Conservation (phyloP, 1,139 yeast genomes). For the Kodamaea alishanica region DNA sequence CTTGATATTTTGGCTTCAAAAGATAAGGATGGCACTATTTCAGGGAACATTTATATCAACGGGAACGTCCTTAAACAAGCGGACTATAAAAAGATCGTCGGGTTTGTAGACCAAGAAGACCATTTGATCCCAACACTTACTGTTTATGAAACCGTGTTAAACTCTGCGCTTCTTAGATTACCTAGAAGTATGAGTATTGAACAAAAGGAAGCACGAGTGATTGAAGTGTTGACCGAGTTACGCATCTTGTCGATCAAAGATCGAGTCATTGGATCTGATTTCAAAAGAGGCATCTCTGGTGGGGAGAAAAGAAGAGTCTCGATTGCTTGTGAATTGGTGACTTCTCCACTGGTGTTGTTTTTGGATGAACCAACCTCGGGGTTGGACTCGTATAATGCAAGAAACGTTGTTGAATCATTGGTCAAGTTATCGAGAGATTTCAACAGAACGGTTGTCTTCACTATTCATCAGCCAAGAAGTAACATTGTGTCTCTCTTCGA, state of each 20-base stretch:
- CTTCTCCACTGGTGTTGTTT: slow-evolving; percentile 76
- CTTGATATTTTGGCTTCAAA: slow-evolving; percentile 88
- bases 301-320: slow-evolving; percentile 89
- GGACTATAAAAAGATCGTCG: slow-evolving; percentile 66
- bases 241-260: slow-evolving; percentile 82
- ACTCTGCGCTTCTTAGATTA: slow-evolving; percentile 82
- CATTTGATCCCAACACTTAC: slow-evolving; percentile 87
- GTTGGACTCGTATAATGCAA: slow-evolving; percentile 88
- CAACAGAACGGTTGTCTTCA: slow-evolving; percentile 82
- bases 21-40: slow-evolving; percentile 66
- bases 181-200: slow-evolving; percentile 73
- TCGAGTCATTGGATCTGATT: slow-evolving; percentile 82
- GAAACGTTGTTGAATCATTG: slow-evolving; percentile 81
- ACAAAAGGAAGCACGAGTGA: slow-evolving; percentile 74
- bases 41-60: slow-evolving; percentile 70
- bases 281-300: slow-evolving; percentile 90
- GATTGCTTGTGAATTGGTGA: slow-evolving; percentile 84
- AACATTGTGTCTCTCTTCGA: slow-evolving; percentile 91
- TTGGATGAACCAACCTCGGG: slow-evolving; percentile 95
- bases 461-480: slow-evolving; percentile 97
- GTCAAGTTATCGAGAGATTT: slow-evolving; percentile 76
- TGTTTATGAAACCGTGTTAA: slow-evolving; percentile 90
- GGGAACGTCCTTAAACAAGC: slow-evolving; percentile 47
- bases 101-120: slow-evolving; percentile 98
- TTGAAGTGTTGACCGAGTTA: slow-evolving; percentile 80